Evolutionary conservation across 176 grass and related monocot species (phyloP).

Genomic region (Miscanthus lutarioriparius): DNA sequence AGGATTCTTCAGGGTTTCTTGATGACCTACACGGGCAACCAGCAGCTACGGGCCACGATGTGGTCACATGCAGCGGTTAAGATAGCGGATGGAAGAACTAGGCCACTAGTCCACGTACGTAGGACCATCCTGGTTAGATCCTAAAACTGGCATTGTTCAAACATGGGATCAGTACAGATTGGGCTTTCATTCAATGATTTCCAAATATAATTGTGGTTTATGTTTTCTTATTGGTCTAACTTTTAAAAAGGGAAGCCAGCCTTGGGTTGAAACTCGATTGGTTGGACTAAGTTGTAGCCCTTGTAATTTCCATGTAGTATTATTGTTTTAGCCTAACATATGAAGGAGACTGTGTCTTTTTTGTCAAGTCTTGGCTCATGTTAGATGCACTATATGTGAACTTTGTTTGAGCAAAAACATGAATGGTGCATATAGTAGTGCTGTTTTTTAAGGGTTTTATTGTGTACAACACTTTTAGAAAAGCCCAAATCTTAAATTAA

Average conservation of each 20-base stretch:
- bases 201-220: neutral
- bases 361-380: neutral
- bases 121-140: constrained; percentile 31
- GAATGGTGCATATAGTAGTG: neutral
- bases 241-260: neutral
- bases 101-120: neutral
- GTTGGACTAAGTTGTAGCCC: neutral
- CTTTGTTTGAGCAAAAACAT: neutral
- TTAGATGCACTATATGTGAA: neutral
- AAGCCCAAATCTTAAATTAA: too few species aligned
- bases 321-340: neutral
- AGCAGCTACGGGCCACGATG: constrained; percentile 16
- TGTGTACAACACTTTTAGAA: too few species aligned
- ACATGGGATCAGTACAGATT: neutral
- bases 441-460: neutral
- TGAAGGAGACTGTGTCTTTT: neutral
- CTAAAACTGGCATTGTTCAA: neutral
- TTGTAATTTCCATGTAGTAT: neutral
- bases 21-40: constrained; percentile 53
- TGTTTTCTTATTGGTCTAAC: neutral
- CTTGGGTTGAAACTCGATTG: neutral
- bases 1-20: constrained; percentile 40
- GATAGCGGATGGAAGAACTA: constrained; percentile 8
- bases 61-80: constrained; percentile 66
- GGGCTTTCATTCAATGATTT: neutral